A percentile compares a stretch with the other conserved stretches of the same genome.
phyloP scores from a whole-genome alignment of 805 yeast genomes.

The Wickerhamomyces pijperi region DNA sequence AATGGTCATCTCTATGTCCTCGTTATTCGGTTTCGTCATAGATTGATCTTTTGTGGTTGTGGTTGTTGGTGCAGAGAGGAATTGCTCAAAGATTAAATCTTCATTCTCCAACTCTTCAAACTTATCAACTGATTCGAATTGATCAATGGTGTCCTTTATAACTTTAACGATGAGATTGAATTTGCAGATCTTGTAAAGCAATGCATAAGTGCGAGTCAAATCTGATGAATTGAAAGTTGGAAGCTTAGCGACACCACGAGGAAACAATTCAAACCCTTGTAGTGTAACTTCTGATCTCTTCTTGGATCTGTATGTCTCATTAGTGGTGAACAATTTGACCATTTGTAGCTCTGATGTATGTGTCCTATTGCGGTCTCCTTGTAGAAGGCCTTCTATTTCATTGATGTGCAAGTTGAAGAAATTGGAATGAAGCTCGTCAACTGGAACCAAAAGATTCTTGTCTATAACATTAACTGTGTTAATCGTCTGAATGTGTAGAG shows the following conservation, averaged over 20 bases:
- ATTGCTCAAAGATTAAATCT: conserved; percentile 6
- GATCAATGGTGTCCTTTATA: not conserved
- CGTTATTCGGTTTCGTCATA: not conserved
- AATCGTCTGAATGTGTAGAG: not conserved
- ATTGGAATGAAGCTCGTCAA: not conserved
- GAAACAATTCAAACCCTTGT: conserved; percentile 5
- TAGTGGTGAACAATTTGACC: not conserved
- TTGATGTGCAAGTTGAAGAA: not conserved
- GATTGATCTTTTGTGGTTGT: not conserved
- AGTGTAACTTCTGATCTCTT: conserved; percentile 3
- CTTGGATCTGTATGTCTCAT: not conserved
- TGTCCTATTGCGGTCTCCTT: not conserved
- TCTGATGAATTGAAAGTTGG: conserved; percentile 4
- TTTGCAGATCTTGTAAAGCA: not conserved
- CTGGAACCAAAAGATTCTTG: too few species aligned
- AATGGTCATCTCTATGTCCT: not conserved
- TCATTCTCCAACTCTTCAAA: conserved; percentile 8
- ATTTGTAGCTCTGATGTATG: not conserved
- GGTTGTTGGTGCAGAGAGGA: not conserved
- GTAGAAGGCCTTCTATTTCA: not conserved
- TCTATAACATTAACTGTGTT: too few species aligned
- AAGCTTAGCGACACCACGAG: conserved; percentile 2
- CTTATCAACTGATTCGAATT: conserved; percentile 5
- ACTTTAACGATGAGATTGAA: not conserved
- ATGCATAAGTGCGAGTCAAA: not conserved